phyloP scores from a whole-genome alignment of 768 basidiomycete species.

The Rubroboletus satanas region DNA sequence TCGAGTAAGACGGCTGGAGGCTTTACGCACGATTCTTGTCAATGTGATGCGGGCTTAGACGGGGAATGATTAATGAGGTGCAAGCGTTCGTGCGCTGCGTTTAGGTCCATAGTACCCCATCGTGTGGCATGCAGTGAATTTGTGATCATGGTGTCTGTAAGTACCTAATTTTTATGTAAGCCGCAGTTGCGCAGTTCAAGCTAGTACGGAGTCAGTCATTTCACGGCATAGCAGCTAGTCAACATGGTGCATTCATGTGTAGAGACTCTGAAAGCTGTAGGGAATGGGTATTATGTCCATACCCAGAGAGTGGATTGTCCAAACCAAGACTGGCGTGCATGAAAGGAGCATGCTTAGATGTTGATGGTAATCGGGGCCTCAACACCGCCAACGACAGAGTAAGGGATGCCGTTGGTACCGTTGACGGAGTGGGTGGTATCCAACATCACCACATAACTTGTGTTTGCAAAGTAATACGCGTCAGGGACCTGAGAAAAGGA shows the following conservation, averaged over 20 bases:
- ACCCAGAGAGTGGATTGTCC: not conserved
- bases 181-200: not conserved
- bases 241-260: not conserved
- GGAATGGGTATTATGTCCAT: not conserved
- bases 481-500: conserved; percentile 18
- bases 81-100: too few relatives aligned
- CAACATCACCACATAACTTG: conserved; percentile 23
- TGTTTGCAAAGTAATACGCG: conserved; percentile 19
- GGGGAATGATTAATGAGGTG: not conserved
- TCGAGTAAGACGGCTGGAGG: not conserved
- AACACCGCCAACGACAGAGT: conserved; percentile 23
- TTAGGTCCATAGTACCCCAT: not conserved
- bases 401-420: conserved; percentile 19
- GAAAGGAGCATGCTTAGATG: not conserved
- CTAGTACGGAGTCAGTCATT: too few relatives aligned
- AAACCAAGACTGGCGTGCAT: not conserved
- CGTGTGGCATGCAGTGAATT: too few relatives aligned
- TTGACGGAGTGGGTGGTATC: conserved; percentile 22
- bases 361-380: conserved; percentile 15
- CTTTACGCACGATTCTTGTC: not conserved
- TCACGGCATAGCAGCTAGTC: not conserved
- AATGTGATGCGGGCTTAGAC: not conserved
- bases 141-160: not conserved
- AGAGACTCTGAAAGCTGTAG: not conserved
- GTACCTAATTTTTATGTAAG: not conserved